phyloP scores from a whole-genome alignment of 2,329 filamentous ascomycete species.

The Phoma herbarum region DNA sequence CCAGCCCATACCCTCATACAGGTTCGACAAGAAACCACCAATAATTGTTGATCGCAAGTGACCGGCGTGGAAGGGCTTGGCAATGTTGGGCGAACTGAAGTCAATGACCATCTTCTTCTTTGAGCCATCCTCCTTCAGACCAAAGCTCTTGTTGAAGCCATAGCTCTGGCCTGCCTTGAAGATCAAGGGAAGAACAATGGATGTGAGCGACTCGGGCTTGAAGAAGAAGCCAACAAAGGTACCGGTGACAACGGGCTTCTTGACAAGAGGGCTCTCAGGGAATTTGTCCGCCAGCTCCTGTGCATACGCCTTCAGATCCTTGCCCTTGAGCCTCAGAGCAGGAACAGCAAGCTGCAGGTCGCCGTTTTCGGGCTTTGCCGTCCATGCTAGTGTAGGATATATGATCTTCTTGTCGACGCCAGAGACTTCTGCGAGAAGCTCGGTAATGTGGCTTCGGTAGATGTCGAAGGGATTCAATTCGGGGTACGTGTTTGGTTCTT shows the following conservation, averaged over 20 bases:
- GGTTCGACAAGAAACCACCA: conserved; percentile 74
- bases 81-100: conserved; percentile 87
- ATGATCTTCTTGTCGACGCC: conserved; percentile 76
- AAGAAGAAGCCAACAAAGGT: conserved; percentile 83
- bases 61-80: conserved; percentile 80
- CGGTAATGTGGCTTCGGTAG: conserved; percentile 79
- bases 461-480: conserved; percentile 79
- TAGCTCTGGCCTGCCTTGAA: conserved; percentile 68
- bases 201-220: conserved; percentile 71
- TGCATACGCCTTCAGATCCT: conserved; percentile 66
- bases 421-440: conserved; percentile 72
- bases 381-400: conserved; percentile 81
- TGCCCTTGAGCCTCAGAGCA: conserved; percentile 76
- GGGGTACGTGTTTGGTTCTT: conserved; percentile 62
- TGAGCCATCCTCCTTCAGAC: conserved; percentile 65
- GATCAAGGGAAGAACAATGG: conserved; percentile 74
- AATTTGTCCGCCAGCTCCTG: conserved; percentile 68
- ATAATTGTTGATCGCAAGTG: conserved; percentile 81
- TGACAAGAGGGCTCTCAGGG: conserved; percentile 76
- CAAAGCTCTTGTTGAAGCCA: conserved; percentile 68
- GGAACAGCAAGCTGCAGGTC: conserved; percentile 82
- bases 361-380: conserved; percentile 79
- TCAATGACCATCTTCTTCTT: conserved; percentile 79
- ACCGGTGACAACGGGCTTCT: conserved; percentile 72
- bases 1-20: conserved; percentile 75